phyloP scores from a whole-genome alignment of 2,329 filamentous ascomycete genomes.

The Chaetothyriales sp. region DNA sequence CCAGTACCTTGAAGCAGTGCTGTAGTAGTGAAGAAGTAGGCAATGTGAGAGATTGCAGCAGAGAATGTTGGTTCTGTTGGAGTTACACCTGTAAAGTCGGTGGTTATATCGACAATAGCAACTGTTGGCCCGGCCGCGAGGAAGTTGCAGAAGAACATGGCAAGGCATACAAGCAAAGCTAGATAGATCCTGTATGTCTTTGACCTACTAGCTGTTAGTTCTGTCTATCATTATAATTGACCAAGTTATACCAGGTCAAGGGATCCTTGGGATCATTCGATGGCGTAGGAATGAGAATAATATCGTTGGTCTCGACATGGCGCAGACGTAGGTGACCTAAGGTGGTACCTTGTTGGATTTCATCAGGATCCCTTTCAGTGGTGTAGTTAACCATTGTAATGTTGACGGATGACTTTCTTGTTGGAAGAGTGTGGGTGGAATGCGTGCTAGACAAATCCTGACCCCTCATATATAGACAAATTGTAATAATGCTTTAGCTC shows the following conservation, averaged over 20 bases:
- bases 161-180: conserved; percentile 36
- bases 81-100: conserved; percentile 34
- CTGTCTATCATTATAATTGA: neutral
- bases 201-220: conserved; percentile 2
- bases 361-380: conserved; percentile 1
- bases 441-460: neutral
- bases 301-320: conserved; percentile 28
- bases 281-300: conserved; percentile 40
- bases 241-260: conserved; percentile 32
- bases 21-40: conserved; percentile 42
- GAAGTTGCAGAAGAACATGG: conserved; percentile 45
- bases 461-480: neutral
- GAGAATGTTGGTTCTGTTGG: conserved; percentile 19
- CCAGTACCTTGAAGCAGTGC: conserved; percentile 37
- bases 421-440: neutral
- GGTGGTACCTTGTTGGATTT: conserved; percentile 1
- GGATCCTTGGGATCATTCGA: conserved; percentile 40
- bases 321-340: conserved; percentile 6
- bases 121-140: conserved; percentile 42
- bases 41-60: conserved; percentile 29
- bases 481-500: neutral
- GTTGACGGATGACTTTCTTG: neutral
- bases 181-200: conserved; percentile 29
- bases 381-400: conserved; percentile 1
- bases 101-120: conserved; percentile 35